Evolutionary conservation across 2,329 filamentous ascomycete species (phyloP), one percentile per base, ranked within the genome.

Genomic region (Neocatenulostroma microsporum): DNA sequence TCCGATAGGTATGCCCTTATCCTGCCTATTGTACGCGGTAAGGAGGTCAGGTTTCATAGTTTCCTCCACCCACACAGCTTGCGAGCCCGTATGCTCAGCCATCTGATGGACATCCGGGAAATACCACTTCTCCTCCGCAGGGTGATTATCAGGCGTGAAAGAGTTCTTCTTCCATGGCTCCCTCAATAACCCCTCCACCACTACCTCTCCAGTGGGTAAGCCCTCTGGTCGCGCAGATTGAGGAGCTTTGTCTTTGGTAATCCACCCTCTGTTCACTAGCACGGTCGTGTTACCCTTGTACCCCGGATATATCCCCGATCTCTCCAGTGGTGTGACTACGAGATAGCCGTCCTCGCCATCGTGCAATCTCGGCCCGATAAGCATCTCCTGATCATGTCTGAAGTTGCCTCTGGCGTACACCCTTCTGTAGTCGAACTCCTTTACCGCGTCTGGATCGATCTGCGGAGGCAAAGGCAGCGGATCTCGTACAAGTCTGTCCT

Each of bases 141-240:
- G 89, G 50, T 77, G 70, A 53, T 98, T 98, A 0, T 83, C 79
- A 0, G 91, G 91, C 38, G 91, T 98, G 61, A 98, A 98, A 74
- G 88, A 82, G 61, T 98, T 98, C 72, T 89, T 94, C 73, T 94
- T 91, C 76, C 85, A 94, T 7, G 89, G 89, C 65, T 91, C 78
- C 41, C 91, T 67, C 58, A 98, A 59, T 58, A 98, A 55, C 0
- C 91, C 91, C 63, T 94, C 80, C 2, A 98, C 78, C 1, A 73
- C 74, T 8, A 96, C 80, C 53, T 82, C 76, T 0, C 78, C 85
- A 32, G 55, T 59, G 0, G 83, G 82, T 48, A 96, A 50, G 1
- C 78, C 78, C 17, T 78, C 74, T 0, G 72, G 59, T 24, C 85
- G 67, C 38, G 70, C 66, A 47, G 66, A 67, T 64, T 88, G 82